A percentile compares a stretch with the other conserved stretches of the same genome.
phyloP scores from a whole-genome alignment of 2,329 filamentous ascomycete genomes.

The Nemania sp. region DNA sequence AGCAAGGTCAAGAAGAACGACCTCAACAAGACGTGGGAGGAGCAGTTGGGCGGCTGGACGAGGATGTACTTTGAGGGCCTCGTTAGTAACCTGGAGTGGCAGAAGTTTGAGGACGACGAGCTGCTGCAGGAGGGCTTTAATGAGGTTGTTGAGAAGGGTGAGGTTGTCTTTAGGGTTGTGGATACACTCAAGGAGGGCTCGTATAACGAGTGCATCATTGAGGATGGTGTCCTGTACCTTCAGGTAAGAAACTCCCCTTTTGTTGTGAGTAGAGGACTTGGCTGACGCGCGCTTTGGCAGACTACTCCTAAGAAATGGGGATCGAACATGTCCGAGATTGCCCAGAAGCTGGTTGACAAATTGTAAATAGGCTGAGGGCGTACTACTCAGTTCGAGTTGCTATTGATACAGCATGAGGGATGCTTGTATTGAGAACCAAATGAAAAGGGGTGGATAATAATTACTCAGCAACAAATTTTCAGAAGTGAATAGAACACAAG shows the following conservation, averaged over 20 bases:
- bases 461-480: too few relatives aligned
- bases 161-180: slow-evolving; percentile 61
- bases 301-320: slow-evolving; percentile 44
- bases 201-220: slow-evolving; percentile 62
- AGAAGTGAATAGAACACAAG: too few relatives aligned
- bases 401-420: background rate
- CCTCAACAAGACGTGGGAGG: slow-evolving; percentile 58
- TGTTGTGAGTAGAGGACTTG: background rate
- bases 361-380: slow-evolving; percentile 38
- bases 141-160: slow-evolving; percentile 58
- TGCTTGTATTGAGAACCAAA: background rate
- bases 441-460: too few relatives aligned
- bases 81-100: slow-evolving; percentile 55
- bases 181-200: slow-evolving; percentile 56
- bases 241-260: slow-evolving; percentile 54
- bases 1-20: slow-evolving; percentile 49
- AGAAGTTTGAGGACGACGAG: slow-evolving; percentile 63
- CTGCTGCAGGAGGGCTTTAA: slow-evolving; percentile 62
- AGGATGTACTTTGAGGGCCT: slow-evolving; percentile 60
- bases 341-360: slow-evolving; percentile 44
- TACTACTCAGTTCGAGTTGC: background rate
- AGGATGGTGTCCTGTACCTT: slow-evolving; percentile 63
- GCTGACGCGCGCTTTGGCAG: slow-evolving; percentile 28
- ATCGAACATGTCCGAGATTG: slow-evolving; percentile 40
- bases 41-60: slow-evolving; percentile 56